These are phyloP conservation scores for Trifolium pratense DNA, from an alignment of 306 rosid genomes.

Conservation along the genomic window DNA sequence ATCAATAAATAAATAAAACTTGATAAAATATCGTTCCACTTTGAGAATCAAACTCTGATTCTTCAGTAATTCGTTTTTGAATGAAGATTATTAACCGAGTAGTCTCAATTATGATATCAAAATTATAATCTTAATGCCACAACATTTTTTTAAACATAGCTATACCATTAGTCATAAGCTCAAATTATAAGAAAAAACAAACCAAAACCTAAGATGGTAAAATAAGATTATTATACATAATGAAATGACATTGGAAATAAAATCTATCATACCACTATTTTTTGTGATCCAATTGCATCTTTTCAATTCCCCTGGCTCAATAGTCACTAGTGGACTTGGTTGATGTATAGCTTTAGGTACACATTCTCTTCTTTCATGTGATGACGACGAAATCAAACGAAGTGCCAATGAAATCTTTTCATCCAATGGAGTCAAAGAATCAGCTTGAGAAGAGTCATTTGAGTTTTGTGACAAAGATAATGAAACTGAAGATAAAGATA, in stretches of 20 bases:
- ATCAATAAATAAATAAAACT: too few relatives aligned
- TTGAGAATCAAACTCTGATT: too few relatives aligned
- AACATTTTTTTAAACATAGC: too few relatives aligned
- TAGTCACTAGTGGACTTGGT: constrained; percentile 5
- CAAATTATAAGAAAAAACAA: background rate
- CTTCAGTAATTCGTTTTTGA: too few relatives aligned
- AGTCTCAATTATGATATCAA: too few relatives aligned
- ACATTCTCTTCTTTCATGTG: constrained; percentile 59
- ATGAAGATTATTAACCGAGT: too few relatives aligned
- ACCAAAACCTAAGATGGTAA: background rate
- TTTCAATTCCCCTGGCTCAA: constrained; percentile 60
- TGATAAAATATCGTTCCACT: too few relatives aligned
- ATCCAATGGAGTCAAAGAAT: constrained; percentile 68
- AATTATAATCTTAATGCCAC: too few relatives aligned
- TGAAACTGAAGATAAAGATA: constrained; percentile 72
- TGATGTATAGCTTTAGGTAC: constrained; percentile 50
- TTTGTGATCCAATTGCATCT: constrained; percentile 92
- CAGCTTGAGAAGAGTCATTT: constrained; percentile 76
- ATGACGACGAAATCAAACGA: constrained; percentile 56
- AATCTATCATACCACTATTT: constrained; percentile 65
- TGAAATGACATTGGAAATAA: background rate
- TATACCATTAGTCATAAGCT: background rate
- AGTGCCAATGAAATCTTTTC: constrained; percentile 76
- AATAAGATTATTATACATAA: background rate
- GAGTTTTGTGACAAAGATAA: constrained; percentile 89